Conservation (phyloP, 805 yeast species). For the Hanseniaspora jakobsenii region DNA sequence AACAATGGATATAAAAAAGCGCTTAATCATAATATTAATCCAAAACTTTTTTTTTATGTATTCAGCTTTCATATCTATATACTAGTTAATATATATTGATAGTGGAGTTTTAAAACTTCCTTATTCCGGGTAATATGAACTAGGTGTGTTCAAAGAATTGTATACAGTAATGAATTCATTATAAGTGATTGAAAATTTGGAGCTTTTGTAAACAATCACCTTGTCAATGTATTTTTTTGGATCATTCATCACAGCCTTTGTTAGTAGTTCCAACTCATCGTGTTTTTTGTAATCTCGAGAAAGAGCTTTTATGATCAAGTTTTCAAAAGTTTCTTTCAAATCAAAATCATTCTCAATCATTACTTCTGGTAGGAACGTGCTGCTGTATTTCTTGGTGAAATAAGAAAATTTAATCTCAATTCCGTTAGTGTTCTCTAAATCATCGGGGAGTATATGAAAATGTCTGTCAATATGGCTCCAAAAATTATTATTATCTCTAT, state of each 20-base stretch:
- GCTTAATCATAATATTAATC: too few relatives aligned
- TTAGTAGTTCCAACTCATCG: constrained; percentile 21
- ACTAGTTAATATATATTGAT: too few relatives aligned
- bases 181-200: constrained; percentile 34
- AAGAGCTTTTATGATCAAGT: constrained; percentile 54
- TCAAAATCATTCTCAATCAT: constrained; percentile 81
- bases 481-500: constrained; percentile 41
- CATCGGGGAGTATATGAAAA: constrained; percentile 5
- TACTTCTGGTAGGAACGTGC: constrained; percentile 86
- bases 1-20: too few relatives aligned
- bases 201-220: constrained; percentile 46
- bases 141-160: too few relatives aligned
- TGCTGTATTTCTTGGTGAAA: constrained; percentile 36
- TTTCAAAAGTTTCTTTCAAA: constrained; percentile 53
- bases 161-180: constrained; percentile 27
- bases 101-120: too few relatives aligned
- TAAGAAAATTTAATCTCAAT: constrained; percentile 44
- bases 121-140: too few relatives aligned
- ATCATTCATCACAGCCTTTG: constrained; percentile 26
- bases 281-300: not conserved
- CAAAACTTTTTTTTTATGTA: too few relatives aligned
- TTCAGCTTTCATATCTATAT: too few relatives aligned
- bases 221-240: constrained; percentile 28
- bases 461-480: constrained; percentile 38
- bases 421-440: constrained; percentile 56